Conservation (phyloP, 306 rosid genomes). For the Leucaena leucocephala region DNA sequence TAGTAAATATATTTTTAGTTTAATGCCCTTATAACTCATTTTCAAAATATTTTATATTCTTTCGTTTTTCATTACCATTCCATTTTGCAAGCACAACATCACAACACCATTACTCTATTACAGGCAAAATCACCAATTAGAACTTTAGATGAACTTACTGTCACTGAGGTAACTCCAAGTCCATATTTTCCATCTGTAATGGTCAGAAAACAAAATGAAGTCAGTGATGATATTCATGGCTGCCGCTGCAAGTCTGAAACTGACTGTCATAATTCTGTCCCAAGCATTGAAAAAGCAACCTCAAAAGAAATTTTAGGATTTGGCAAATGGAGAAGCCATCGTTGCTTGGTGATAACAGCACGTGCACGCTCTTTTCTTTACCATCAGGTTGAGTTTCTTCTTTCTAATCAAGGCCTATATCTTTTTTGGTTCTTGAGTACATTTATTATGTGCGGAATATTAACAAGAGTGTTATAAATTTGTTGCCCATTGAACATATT, state of each 20-base stretch:
- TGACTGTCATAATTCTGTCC: conserved; percentile 32
- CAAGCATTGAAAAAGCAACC: conserved; percentile 28
- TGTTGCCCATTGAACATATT: not conserved
- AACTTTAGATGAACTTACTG: conserved; percentile 82
- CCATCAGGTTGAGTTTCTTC: conserved; percentile 73
- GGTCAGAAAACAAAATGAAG: conserved; percentile 55
- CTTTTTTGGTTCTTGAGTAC: not conserved
- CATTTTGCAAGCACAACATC: conserved; percentile 24
- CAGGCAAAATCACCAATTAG: conserved; percentile 94
- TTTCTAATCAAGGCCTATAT: not conserved
- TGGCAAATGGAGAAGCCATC: conserved; percentile 71
- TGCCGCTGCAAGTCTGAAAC: conserved; percentile 38
- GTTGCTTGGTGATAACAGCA: conserved; percentile 78
- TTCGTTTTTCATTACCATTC: conserved; percentile 6
- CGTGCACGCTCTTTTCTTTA: conserved; percentile 87
- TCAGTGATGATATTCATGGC: conserved; percentile 37
- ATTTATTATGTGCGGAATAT: not conserved
- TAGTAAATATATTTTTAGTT: conserved; percentile 19
- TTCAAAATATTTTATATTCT: not conserved
- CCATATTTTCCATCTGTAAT: conserved; percentile 71
- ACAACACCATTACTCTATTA: conserved; percentile 26
- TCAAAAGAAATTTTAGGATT: conserved; percentile 56
- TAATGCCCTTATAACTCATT: conserved; percentile 22
- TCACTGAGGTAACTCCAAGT: conserved; percentile 62
- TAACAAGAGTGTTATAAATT: not conserved